Evolutionary conservation across 1,284 basidiomycete genomes (phyloP), one percentile per base, ranked within the genome.

Genomic region (Phylloboletellus chloephorus): DNA sequence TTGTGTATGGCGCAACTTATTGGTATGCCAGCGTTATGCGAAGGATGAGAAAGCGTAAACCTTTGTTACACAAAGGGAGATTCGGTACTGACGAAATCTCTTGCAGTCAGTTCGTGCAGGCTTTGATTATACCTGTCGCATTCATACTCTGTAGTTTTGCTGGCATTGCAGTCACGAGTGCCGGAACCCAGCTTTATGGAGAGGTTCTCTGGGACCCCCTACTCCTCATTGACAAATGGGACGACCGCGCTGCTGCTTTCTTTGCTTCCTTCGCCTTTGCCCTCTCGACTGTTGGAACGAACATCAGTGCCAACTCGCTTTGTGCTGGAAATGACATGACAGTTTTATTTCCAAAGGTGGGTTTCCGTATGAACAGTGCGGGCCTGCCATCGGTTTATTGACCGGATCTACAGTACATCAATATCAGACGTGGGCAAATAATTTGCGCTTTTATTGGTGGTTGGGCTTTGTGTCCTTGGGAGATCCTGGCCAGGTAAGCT

Each of bases 221-320:
- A 16, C 54, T 58, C 35, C 67, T 77, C 35, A 70, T 79, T 51
- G 69, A 75, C 51, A 66, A 68, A 25, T 79, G 76, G 75, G 72
- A 78, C 48, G 81, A 78, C 50, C 75, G 82, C 12, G 73, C 79
- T 0, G 82, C 79, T 2, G 75, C 76, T 34, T 85, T 85, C 69
- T 80, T 85, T 53, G 72, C 73, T 1, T 67, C 74, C 0, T 71
- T 80, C 46, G 64, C 71, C 12, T 83, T 80, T 58, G 67, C 69
- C 10, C 61, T 84, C n/a, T 67, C 76, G 3, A 80, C 77, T 9
- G 63, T 83, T 43, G 79, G 78, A 31, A 79, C 78, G 40, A 83
- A 82, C 54, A 76, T 83, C 51, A 79, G 73, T 22, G 77, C 77
- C 7, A 79, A 84, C 60, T 76, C 76, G 2, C 68, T 83, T 35